These are phyloP conservation scores for Kodamaea sp. DNA, from an alignment of 1,139 yeast species.

Conservation along the genomic window DNA sequence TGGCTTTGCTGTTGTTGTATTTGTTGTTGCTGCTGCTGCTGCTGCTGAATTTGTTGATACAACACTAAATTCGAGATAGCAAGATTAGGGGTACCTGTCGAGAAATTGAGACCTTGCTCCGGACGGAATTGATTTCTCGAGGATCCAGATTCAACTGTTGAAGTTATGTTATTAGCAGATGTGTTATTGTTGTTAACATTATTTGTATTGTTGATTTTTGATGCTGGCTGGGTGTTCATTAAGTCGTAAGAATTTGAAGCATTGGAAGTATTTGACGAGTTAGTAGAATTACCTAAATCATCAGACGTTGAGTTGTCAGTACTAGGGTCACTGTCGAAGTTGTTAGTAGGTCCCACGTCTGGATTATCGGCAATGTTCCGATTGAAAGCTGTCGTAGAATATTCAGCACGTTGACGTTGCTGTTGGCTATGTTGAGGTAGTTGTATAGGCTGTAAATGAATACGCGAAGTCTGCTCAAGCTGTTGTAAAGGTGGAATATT, in stretches of 20 bases:
- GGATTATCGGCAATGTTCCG: slow-evolving; percentile 1
- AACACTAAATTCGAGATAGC: slow-evolving; percentile 12
- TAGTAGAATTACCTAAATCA: slow-evolving; percentile 14
- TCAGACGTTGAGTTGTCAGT: slow-evolving; percentile 12
- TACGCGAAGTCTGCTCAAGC: slow-evolving; percentile 1
- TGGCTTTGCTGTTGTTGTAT: slow-evolving; percentile 10
- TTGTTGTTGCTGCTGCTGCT: slow-evolving; percentile 10
- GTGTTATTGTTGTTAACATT: slow-evolving; percentile 1
- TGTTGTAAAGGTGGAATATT: slow-evolving; percentile 1
- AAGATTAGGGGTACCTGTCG: slow-evolving; percentile 16
- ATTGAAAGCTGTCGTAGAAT: not conserved
- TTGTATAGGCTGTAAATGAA: slow-evolving; percentile 5
- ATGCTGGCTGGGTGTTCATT: slow-evolving; percentile 21
- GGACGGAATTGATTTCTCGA: slow-evolving; percentile 30
- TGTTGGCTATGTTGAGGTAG: not conserved
- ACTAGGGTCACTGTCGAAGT: slow-evolving; percentile 8
- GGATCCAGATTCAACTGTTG: slow-evolving; percentile 7
- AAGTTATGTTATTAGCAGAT: slow-evolving; percentile 5
- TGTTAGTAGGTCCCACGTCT: not conserved
- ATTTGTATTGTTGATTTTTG: not conserved
- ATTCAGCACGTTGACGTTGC: not conserved
- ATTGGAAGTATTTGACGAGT: slow-evolving; percentile 13
- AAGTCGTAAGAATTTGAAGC: slow-evolving; percentile 18
- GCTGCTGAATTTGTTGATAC: slow-evolving; percentile 11
- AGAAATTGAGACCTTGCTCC: slow-evolving; percentile 28